Evolutionary conservation across 176 grass and related monocot genomes (phyloP).

Genomic region (Otatea glauca): DNA sequence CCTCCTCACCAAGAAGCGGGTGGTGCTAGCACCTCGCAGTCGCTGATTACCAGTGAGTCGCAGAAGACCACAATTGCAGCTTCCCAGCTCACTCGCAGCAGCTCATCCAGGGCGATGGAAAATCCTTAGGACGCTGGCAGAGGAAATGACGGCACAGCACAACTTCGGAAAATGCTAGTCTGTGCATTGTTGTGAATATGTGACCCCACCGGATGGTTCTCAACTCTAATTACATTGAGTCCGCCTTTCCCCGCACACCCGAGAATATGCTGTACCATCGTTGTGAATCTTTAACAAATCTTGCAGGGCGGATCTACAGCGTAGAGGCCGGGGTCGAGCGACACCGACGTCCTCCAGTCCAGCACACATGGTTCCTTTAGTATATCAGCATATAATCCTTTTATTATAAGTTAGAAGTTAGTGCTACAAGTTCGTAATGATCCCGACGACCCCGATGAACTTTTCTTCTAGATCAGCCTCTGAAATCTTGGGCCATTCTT

Average conservation of each 20-base stretch:
- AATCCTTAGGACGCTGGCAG: conserved; percentile 39
- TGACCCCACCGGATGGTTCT: background rate
- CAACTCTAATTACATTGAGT: background rate
- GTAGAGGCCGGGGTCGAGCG: too few relatives aligned
- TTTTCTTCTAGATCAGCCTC: too few relatives aligned
- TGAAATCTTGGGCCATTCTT: too few relatives aligned
- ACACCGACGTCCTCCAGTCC: too few relatives aligned
- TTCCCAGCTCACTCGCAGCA: conserved; percentile 53
- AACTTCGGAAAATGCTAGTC: background rate
- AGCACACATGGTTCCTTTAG: too few relatives aligned
- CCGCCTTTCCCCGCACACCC: background rate
- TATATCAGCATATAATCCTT: too few relatives aligned
- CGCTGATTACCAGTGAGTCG: conserved; percentile 30
- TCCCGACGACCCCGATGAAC: too few relatives aligned
- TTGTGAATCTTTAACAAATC: background rate
- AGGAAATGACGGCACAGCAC: conserved; percentile 35
- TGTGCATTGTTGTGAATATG: background rate
- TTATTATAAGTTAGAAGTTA: too few relatives aligned
- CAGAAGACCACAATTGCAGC: conserved; percentile 41
- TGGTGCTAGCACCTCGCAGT: background rate
- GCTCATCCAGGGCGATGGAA: conserved; percentile 53
- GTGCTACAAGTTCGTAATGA: too few relatives aligned
- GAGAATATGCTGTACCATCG: background rate
- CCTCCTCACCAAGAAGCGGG: conserved; percentile 41
- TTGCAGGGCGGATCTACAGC: too few relatives aligned